These are phyloP conservation scores for Choricystis sp. DNA, from an alignment of 139 green algal species.

Conservation along the genomic window DNA sequence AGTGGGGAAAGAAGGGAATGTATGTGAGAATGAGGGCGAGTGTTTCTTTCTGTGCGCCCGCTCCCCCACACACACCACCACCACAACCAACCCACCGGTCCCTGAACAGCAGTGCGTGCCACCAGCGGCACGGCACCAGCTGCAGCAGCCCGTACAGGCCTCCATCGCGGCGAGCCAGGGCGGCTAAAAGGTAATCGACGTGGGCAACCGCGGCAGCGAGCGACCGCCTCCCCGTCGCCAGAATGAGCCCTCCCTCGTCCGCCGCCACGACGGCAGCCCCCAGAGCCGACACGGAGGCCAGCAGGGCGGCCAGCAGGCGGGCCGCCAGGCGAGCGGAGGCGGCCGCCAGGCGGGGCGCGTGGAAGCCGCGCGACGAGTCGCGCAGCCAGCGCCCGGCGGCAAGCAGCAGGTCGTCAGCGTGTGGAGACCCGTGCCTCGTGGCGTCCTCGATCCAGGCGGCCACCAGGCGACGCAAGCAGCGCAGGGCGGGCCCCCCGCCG, in stretches of 20 bases:
- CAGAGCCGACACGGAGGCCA: constrained; percentile 61
- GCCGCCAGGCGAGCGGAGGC: not conserved
- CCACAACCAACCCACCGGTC: constrained; percentile 21
- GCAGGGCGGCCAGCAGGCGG: constrained; percentile 49
- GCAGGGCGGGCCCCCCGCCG: constrained; percentile 30
- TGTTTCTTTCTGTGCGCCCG: not conserved
- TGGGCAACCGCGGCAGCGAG: constrained; percentile 58
- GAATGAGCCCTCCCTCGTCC: constrained; percentile 52
- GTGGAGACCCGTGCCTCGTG: constrained; percentile 19
- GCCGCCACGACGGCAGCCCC: constrained; percentile 67
- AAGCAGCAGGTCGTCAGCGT: constrained; percentile 53
- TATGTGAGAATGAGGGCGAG: not conserved
- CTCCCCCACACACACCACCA: no score
- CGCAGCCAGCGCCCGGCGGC: constrained; percentile 76
- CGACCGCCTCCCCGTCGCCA: constrained; percentile 67
- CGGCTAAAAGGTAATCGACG: constrained; percentile 61
- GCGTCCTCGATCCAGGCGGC: constrained; percentile 55
- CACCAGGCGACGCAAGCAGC: constrained; percentile 47
- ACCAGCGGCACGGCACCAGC: constrained; percentile 47
- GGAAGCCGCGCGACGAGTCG: constrained; percentile 29
- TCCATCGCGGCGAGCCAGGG: constrained; percentile 38
- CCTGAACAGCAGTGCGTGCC: constrained; percentile 66
- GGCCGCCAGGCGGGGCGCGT: constrained; percentile 42
- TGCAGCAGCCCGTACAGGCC: constrained; percentile 54
- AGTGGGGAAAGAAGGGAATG: not conserved